Conservation (phyloP, 352 stramenopile genomes). For the Globisporangium echinulatum region DNA sequence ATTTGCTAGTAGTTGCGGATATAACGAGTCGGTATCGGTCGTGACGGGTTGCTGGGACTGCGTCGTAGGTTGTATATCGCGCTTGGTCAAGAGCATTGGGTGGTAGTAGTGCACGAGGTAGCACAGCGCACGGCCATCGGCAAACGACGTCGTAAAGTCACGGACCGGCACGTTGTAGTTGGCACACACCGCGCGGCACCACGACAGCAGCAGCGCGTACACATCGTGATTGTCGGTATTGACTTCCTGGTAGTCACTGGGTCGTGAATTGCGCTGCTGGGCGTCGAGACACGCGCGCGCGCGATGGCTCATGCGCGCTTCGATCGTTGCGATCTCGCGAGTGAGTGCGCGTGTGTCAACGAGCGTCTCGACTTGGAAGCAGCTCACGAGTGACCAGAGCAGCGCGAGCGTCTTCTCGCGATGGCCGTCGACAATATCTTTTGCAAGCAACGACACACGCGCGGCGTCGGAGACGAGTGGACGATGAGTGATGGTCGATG, state of each 20-base stretch:
- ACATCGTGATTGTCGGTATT: slow-evolving; percentile 18
- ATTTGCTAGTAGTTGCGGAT: slow-evolving; percentile 42
- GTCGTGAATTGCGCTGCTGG: slow-evolving; percentile 17
- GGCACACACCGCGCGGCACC: slow-evolving; percentile 90
- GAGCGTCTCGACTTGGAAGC: slow-evolving; percentile 87
- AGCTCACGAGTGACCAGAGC: slow-evolving; percentile 91
- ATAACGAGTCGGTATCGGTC: slow-evolving; percentile 1
- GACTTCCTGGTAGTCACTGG: too few relatives aligned
- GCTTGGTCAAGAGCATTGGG: slow-evolving; percentile 79
- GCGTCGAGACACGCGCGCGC: slow-evolving; percentile 54
- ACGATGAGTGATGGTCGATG: too few relatives aligned
- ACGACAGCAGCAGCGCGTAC: slow-evolving; percentile 81
- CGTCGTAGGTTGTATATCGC: slow-evolving; percentile 50
- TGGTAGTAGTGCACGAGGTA: slow-evolving; percentile 96
- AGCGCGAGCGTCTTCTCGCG: slow-evolving; percentile 92
- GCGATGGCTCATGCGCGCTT: slow-evolving; percentile 64
- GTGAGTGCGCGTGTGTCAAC: slow-evolving; percentile 68
- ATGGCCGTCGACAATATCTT: slow-evolving; percentile 95
- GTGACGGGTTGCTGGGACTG: background rate
- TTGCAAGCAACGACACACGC: slow-evolving; percentile 59
- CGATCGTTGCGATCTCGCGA: slow-evolving; percentile 71
- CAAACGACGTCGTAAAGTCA: slow-evolving; percentile 92
- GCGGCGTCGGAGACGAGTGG: slow-evolving; percentile 47
- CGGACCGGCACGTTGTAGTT: slow-evolving; percentile 81
- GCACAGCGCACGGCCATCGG: slow-evolving; percentile 90